Evolutionary conservation across 805 yeast species (phyloP), one percentile per base, ranked within the genome.

Genomic region (Millerozyma miso): DNA sequence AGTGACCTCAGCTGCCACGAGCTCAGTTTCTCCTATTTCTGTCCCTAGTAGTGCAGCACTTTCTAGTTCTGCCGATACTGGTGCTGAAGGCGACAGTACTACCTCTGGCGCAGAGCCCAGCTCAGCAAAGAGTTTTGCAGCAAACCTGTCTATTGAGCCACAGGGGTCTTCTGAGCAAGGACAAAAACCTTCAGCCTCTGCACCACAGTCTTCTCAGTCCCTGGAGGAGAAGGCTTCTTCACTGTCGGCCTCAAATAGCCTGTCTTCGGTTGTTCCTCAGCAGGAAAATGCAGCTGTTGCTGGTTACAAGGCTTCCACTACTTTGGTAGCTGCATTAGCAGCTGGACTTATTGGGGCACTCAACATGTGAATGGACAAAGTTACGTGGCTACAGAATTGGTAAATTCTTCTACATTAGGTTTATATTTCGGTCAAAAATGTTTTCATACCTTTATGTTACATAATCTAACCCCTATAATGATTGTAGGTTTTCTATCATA

Each of bases 1-100:
- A 33, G 23, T 53, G 16, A 39, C 47, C 35, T 40, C 45, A 17
- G 40, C 42, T 20, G 42, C 45, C 44, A 43, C 50, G 23, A 47
- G 48, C 37, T 49, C 46, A 33, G 39, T 52, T 38, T 42, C 49
- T 33, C 33, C 41, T 4, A 15, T 32, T 15, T 12, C 10, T 12
- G 13, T 26, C 13, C 31, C 8, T 10, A 26, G 31, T 13, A 26
- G 31, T 26, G 34, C 34, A 8, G 34, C 17, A 6, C 6, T 19
- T 13, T 10, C 20, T 18, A n/a, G 8, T 4, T 10, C 37, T 19
- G n/a, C 26, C n/a, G 10, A 18, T 19, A 13, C 20, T 6, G 6
- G 8, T 15, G 37, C 20, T 18, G 19, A 34, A 16, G 37, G n/a
- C 14, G n/a, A 18, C 6, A 13, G 8, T 17, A 5, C 5, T 18